Percentiles rank a stretch among this genome's conserved stretches.
Conservation (phyloP, 768 basidiomycete genomes). For the Termitomyces sp. region DNA sequence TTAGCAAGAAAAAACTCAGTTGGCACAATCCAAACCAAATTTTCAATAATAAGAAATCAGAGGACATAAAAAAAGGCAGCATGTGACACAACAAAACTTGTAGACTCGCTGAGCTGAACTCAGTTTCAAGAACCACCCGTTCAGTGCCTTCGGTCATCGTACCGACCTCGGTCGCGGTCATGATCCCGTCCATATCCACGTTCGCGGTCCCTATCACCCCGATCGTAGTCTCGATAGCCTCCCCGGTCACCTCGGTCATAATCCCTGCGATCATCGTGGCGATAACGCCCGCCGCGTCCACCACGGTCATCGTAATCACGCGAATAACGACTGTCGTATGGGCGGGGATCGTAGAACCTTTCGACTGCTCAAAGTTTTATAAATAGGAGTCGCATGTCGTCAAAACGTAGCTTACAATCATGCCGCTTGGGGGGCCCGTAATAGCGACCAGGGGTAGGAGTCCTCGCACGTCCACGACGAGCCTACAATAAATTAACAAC, state of each 20-base stretch:
- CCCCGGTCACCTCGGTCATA: slow-evolving; percentile 36
- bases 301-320: slow-evolving; percentile 45
- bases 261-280: slow-evolving; percentile 44
- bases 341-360: slow-evolving; percentile 87
- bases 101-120: background rate
- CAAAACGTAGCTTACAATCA: slow-evolving; percentile 44
- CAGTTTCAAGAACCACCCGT: background rate
- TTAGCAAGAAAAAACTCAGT: too few species aligned
- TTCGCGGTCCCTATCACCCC: slow-evolving; percentile 38
- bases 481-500: slow-evolving; percentile 42
- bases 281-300: slow-evolving; percentile 38
- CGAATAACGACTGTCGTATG: slow-evolving; percentile 84
- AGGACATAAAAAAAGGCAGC: background rate
- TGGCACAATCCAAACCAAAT: background rate
- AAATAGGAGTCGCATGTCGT: slow-evolving; percentile 2
- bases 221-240: slow-evolving; percentile 32
- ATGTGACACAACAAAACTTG: background rate
- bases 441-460: slow-evolving; percentile 93
- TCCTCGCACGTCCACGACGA: slow-evolving; percentile 83
- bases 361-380: slow-evolving; percentile 45
- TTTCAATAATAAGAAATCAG: background rate
- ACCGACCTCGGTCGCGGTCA: slow-evolving; percentile 19
- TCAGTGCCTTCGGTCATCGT: slow-evolving; percentile 25
- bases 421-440: slow-evolving; percentile 86
- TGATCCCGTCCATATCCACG: slow-evolving; percentile 19